Evolutionary conservation across 345 rosid genomes (phyloP), one percentile per base, ranked within the genome.

Genomic region (Erysimum cheiranthoides): DNA sequence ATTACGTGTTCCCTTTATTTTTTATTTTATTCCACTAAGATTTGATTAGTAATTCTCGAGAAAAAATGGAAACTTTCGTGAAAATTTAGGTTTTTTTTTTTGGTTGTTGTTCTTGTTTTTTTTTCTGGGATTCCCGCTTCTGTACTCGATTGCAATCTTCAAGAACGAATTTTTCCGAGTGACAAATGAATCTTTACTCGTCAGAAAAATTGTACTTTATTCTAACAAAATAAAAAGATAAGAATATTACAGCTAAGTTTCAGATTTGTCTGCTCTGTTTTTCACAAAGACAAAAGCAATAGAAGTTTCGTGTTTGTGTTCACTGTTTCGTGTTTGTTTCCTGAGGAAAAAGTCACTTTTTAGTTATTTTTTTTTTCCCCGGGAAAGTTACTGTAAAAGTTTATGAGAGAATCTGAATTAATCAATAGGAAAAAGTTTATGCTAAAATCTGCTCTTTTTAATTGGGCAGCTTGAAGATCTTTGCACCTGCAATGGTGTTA

Each of bases 401-500:
- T 70, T 5, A 54, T 6, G 28, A 64, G 70, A 53, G n/a, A 74
- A 32, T 62, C 18, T 32, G 45, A 5, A 47, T 47, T 8, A 5
- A 47, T 47, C 4, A 11, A 31, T 56, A 17, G 13, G 13, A 14
- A 46, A 51, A 30, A 13, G 35, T 73, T 12, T 12, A 3, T 47
- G 27, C 8, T 60, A n/a, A 52, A 52, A 11, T 60, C 30, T 74
- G 18, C 4, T 31, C 1, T 47, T 42, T 42, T 12, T 8, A 47
- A 18, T 52, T 63, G 35, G 73, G 58, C 93, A 95, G 99, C 56
- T 66, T 95, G 62, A 95, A 88, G 95, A 92, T 95, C 78, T 95
- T 95, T 81, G 86, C 79, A 40, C 99, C 99, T 13, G 79, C 85
- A 16, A 84, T 97, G 31, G 27, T 95, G 13, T 60, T 92, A 77